Conservation (phyloP, 768 basidiomycete species). For the Fomitopsis pulvina region DNA sequence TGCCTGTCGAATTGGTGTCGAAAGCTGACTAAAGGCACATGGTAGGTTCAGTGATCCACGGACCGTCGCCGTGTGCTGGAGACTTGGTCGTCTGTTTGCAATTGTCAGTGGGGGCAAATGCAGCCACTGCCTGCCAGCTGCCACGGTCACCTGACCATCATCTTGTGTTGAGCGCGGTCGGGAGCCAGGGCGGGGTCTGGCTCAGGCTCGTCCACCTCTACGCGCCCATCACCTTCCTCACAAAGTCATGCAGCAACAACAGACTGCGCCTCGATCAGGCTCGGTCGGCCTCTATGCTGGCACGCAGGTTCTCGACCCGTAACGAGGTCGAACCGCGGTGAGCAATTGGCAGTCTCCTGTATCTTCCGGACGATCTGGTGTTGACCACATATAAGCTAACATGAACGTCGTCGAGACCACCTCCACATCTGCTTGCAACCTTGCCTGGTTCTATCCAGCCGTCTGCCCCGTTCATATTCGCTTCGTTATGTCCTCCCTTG, state of each 20-base stretch:
- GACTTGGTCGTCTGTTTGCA: too few species aligned
- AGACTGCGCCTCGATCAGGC: background rate
- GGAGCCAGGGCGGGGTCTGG: background rate
- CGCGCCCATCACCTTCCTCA: background rate
- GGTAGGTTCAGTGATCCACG: too few species aligned
- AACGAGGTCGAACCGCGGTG: background rate
- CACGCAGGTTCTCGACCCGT: slow-evolving; percentile 1
- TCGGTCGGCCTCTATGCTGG: slow-evolving; percentile 1
- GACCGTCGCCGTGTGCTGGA: too few species aligned
- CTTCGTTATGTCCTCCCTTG: background rate
- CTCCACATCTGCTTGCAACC: background rate
- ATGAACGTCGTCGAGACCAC: background rate
- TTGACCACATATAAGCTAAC: background rate
- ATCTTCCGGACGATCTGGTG: background rate
- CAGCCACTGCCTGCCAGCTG: too few species aligned
- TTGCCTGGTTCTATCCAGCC: background rate
- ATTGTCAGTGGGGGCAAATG: too few species aligned
- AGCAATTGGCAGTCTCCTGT: slow-evolving; percentile 2
- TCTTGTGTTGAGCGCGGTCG: too few species aligned
- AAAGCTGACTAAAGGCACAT: too few species aligned
- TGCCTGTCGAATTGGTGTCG: too few species aligned
- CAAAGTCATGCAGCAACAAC: too few species aligned
- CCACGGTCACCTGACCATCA: too few species aligned
- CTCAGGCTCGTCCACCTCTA: background rate
- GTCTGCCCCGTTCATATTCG: background rate